Conservation (phyloP, 305 asterid genomes). For the Withania somnifera region DNA sequence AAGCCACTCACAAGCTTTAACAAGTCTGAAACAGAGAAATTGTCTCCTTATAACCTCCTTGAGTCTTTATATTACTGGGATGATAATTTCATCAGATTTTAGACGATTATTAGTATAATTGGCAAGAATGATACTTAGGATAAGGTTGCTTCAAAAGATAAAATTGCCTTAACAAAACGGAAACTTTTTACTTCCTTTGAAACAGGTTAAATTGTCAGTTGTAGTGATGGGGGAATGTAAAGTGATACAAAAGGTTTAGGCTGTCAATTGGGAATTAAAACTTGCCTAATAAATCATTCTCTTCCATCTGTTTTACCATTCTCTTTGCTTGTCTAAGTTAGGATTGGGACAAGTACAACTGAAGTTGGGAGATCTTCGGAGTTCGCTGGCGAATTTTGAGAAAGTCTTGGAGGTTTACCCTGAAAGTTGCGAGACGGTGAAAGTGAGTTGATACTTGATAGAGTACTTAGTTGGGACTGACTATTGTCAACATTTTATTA, state of each 20-base stretch:
- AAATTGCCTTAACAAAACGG: neutral
- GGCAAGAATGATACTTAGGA: neutral
- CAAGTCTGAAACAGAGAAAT: neutral
- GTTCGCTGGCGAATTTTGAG: constrained; percentile 83
- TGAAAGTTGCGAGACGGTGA: constrained; percentile 79
- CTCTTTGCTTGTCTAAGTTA: constrained; percentile 21
- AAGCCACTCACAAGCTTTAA: neutral
- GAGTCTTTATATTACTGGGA: neutral
- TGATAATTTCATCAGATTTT: neutral
- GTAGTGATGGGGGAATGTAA: neutral
- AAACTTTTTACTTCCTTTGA: neutral
- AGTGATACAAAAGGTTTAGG: neutral
- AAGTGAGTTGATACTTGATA: constrained; percentile 39
- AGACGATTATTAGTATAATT: neutral
- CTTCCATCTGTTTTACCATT: neutral
- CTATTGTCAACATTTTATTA: neutral
- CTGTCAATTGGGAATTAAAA: neutral
- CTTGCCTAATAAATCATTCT: constrained; percentile 1
- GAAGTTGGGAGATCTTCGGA: constrained; percentile 87
- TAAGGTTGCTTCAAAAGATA: neutral
- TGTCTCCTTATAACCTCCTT: neutral
- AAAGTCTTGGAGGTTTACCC: constrained; percentile 95
- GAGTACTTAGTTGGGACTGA: neutral
- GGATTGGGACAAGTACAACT: constrained; percentile 97
- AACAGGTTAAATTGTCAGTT: neutral